phyloP scores from a whole-genome alignment of 129 eudicot genomes.

The Flaveria ramosissima region DNA sequence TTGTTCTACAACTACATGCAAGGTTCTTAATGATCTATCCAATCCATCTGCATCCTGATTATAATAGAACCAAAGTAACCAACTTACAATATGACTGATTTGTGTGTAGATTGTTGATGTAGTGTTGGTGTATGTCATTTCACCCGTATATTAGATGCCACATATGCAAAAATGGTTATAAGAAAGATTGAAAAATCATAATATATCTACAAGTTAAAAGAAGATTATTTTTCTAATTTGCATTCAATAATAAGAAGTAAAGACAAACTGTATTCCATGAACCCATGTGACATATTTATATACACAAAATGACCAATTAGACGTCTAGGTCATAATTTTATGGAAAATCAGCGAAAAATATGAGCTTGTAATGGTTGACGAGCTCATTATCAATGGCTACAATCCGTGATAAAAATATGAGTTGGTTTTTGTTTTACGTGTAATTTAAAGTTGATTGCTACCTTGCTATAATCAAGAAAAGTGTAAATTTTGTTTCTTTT shows the following conservation, averaged over 20 bases:
- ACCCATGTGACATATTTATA: background rate
- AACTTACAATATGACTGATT: background rate
- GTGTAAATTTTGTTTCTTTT: too few species aligned
- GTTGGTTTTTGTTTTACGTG: background rate
- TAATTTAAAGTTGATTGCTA: background rate
- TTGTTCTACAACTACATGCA: conserved; percentile 28
- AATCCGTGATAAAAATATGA: background rate
- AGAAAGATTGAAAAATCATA: background rate
- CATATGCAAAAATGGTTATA: background rate
- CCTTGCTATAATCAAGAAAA: too few species aligned
- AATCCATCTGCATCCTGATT: conserved; percentile 50
- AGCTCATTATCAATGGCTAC: background rate
- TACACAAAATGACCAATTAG: background rate
- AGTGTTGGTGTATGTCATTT: background rate
- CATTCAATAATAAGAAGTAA: background rate
- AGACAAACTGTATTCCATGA: background rate
- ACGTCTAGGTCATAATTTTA: background rate
- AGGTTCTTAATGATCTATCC: conserved; percentile 31
- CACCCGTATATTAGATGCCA: background rate
- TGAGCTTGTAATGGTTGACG: background rate
- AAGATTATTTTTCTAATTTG: background rate
- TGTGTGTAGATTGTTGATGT: background rate
- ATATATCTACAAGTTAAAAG: background rate
- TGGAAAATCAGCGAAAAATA: background rate
- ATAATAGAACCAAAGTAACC: conserved; percentile 3